These are phyloP conservation scores for Penicillium cosmopolitanum DNA, from an alignment of 495 filamentous ascomycete genomes.

Conservation along the genomic window DNA sequence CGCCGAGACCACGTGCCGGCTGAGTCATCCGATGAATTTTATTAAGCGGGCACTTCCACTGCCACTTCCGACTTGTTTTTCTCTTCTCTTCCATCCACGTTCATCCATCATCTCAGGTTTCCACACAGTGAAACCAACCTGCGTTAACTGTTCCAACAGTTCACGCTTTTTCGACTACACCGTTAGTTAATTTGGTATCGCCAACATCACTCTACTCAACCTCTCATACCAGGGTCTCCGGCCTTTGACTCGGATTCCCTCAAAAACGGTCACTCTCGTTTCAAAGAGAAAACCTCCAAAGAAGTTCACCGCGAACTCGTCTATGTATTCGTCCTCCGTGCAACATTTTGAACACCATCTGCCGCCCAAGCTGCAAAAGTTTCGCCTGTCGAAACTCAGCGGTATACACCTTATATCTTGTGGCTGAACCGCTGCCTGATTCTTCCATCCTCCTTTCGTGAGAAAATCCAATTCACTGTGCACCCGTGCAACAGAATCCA, in stretches of 20 bases:
- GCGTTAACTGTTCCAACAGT: conserved; percentile 32
- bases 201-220: conserved; percentile 32
- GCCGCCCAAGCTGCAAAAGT: conserved; percentile 90
- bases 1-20: conserved; percentile 31
- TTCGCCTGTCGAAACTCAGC: conserved; percentile 90
- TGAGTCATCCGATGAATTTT: conserved; percentile 26
- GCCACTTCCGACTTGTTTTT: conserved; percentile 14
- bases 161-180: conserved; percentile 10
- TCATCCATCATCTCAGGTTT: conserved; percentile 19
- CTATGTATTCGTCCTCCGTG: conserved; percentile 83
- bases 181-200: conserved; percentile 23
- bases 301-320: conserved; percentile 52
- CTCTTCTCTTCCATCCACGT: conserved; percentile 17
- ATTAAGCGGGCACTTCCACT: conserved; percentile 18
- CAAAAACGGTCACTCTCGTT: conserved; percentile 45
- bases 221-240: conserved; percentile 25
- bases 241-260: conserved; percentile 37
- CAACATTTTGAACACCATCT: conserved; percentile 78
- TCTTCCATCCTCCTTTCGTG: conserved; percentile 22
- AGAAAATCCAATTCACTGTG: conserved; percentile 12
- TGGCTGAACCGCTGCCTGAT: conserved; percentile 65
- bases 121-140: conserved; percentile 24
- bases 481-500: conserved; percentile 19
- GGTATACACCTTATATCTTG: conserved; percentile 80
- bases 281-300: conserved; percentile 43